Evolutionary conservation across 768 basidiomycete species (phyloP).

Genomic region (Hygrocybe coccinea): DNA sequence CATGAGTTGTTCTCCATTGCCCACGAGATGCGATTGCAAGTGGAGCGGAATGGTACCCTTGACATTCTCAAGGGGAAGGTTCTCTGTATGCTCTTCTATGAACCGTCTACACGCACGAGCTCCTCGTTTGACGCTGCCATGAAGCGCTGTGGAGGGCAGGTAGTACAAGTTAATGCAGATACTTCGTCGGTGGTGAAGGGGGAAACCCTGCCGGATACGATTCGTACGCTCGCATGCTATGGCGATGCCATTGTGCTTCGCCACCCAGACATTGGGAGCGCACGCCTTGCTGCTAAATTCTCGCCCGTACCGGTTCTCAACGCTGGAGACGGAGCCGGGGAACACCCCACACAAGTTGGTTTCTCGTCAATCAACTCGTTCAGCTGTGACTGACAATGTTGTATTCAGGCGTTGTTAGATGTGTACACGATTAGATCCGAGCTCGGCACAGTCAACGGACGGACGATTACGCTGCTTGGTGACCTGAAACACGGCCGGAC

Average conservation of each 20-base stretch:
- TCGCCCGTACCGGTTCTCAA: conserved; percentile 95
- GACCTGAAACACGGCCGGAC: conserved; percentile 98
- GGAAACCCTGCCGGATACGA: conserved; percentile 87
- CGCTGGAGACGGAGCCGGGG: conserved; percentile 94
- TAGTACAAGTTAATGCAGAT: conserved; percentile 78
- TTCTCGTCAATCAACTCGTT: not conserved
- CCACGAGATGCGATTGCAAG: conserved; percentile 93
- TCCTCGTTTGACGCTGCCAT: conserved; percentile 97
- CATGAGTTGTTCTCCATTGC: conserved; percentile 93
- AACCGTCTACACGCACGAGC: conserved; percentile 93
- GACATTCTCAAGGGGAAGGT: conserved; percentile 90
- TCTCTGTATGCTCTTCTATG: conserved; percentile 90
- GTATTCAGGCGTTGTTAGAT: conserved; percentile 71
- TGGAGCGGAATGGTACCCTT: conserved; percentile 83
- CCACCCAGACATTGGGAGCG: conserved; percentile 89
- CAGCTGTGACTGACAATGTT: conserved; percentile 8
- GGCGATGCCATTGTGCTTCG: conserved; percentile 91
- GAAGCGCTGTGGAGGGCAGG: conserved; percentile 96
- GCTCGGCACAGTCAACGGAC: conserved; percentile 95
- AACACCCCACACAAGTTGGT: conserved; percentile 90
- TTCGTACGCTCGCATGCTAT: conserved; percentile 92
- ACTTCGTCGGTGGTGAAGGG: conserved; percentile 90
- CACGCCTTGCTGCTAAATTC: conserved; percentile 94
- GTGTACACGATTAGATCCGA: conserved; percentile 96
- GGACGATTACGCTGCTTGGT: conserved; percentile 86